Evolutionary conservation across 2,329 filamentous ascomycete genomes (phyloP), one percentile per base, ranked within the genome.

Genomic region (Ophiocordyceps camponoti-floridani): DNA sequence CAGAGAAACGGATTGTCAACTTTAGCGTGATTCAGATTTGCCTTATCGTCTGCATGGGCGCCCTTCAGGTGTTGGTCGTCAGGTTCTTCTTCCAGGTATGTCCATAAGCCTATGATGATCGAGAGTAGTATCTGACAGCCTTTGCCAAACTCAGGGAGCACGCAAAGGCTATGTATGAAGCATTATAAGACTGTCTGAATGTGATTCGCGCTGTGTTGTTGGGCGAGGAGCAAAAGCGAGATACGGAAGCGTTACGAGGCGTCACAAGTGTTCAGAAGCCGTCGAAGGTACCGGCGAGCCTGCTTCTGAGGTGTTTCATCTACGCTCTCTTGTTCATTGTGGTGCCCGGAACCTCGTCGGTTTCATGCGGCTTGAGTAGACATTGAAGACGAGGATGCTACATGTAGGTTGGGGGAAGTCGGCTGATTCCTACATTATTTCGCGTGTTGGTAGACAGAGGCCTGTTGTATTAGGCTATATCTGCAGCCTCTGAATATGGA

Each of bases 21-120:
- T 94, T 98, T 64, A 94, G 85, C 61, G 70, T 98, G 58, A 82
- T 96, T 54, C 91, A 98, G 70, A 83, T 84, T 52, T 73, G 76
- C 50, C 79, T 98, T 69, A 93, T 98, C 69, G 70, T 95, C 50
- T 83, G 80, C 48, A 98, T 98, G 93, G 91, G 89, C 41, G 88
- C 78, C 42, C 66, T 98, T 59, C 93, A 98, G 69, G 91, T 98
- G 43, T 95, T 96, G 63, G 80, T 98, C 54, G 91, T 98, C 55
- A 72, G 86, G 52, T 96, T 96, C 79, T 98, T 98, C 70, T 98
- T 98, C 77, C 89, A 95, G 72, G 87, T 75, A 66, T 30, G 54
- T 49, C 14, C 48, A 14, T 16, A 2, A 13, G 12, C 23, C 2
- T 28, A 7, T 27, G 23, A 2, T 16, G 14, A 13, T 4, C 7